These are phyloP conservation scores for Zygosaccharomyces pseudobailii DNA, from an alignment of 1,139 yeast genomes.

Conservation along the genomic window DNA sequence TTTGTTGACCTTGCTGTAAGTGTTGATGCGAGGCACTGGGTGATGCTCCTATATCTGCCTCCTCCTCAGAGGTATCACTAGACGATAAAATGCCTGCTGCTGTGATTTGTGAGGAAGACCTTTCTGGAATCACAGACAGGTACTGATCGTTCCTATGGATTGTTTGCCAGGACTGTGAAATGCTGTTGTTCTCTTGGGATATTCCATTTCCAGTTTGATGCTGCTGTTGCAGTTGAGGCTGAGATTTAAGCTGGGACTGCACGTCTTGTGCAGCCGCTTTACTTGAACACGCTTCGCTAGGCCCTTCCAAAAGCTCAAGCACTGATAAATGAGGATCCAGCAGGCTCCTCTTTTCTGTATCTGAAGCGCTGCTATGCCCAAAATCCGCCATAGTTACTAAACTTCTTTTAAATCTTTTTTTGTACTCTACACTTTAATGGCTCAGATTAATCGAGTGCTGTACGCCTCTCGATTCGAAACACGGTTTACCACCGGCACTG, in stretches of 20 bases:
- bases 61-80: conserved; percentile 33
- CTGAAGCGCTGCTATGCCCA: conserved; percentile 14
- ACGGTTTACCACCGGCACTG: neutral
- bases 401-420: conserved; percentile 19
- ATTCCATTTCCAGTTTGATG: neutral
- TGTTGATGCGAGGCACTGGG: conserved; percentile 12
- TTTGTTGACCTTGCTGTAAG: conserved; percentile 4
- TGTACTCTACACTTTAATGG: conserved; percentile 43
- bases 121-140: conserved; percentile 13
- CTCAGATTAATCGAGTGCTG: neutral
- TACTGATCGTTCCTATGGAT: conserved; percentile 21
- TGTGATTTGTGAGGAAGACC: conserved; percentile 18
- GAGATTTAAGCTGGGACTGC: neutral
- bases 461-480: neutral
- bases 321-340: conserved; percentile 33
- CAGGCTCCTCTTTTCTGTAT: conserved; percentile 16
- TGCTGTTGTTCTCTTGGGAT: conserved; percentile 6
- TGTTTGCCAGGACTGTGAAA: conserved; percentile 31
- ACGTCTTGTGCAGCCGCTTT: conserved; percentile 2
- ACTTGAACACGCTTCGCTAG: conserved; percentile 4
- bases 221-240: neutral
- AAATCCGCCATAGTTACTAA: conserved; percentile 48
- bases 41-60: conserved; percentile 15
- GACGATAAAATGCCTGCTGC: conserved; percentile 28
- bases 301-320: conserved; percentile 22